Conservation (phyloP, 2,329 filamentous ascomycete genomes). For the Dothideomycetidae sp. region DNA sequence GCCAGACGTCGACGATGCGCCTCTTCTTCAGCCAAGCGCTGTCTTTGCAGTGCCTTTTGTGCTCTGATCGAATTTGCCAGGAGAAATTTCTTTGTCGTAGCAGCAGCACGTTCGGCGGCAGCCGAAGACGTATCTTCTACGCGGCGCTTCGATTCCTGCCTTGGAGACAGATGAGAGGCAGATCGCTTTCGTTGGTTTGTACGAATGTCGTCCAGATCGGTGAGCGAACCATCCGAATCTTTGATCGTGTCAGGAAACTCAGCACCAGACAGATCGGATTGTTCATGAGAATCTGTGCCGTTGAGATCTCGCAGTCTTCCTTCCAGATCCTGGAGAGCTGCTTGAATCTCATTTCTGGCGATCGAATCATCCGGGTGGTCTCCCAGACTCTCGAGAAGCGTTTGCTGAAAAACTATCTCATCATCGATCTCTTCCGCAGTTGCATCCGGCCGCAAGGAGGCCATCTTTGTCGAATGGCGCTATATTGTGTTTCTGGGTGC, state of each 20-base stretch:
- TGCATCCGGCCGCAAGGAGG: slow-evolving; percentile 13
- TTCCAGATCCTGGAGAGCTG: slow-evolving; percentile 15
- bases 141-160: slow-evolving; percentile 8
- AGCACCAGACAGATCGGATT: not conserved
- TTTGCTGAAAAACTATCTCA: slow-evolving; percentile 21
- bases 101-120: not conserved
- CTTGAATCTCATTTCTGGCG: slow-evolving; percentile 14
- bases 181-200: slow-evolving; percentile 5
- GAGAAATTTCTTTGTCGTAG: not conserved
- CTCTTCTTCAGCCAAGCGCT: slow-evolving; percentile 8
- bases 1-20: slow-evolving; percentile 11
- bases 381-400: slow-evolving; percentile 21
- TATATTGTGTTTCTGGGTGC: too few species aligned
- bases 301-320: slow-evolving; percentile 10
- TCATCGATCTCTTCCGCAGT: slow-evolving; percentile 19
- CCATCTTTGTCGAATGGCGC: slow-evolving; percentile 8
- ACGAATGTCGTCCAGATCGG: not conserved
- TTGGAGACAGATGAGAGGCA: not conserved
- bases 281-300: slow-evolving; percentile 4
- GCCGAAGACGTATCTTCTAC: not conserved
- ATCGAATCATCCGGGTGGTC: slow-evolving; percentile 18
- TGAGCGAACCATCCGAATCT: slow-evolving; percentile 6
- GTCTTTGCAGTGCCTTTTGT: slow-evolving; percentile 6
- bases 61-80: too few species aligned
- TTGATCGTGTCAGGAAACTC: slow-evolving; percentile 3